Evolutionary conservation across 2,329 filamentous ascomycete species (phyloP).

Genomic region (Alternaria infectoria): DNA sequence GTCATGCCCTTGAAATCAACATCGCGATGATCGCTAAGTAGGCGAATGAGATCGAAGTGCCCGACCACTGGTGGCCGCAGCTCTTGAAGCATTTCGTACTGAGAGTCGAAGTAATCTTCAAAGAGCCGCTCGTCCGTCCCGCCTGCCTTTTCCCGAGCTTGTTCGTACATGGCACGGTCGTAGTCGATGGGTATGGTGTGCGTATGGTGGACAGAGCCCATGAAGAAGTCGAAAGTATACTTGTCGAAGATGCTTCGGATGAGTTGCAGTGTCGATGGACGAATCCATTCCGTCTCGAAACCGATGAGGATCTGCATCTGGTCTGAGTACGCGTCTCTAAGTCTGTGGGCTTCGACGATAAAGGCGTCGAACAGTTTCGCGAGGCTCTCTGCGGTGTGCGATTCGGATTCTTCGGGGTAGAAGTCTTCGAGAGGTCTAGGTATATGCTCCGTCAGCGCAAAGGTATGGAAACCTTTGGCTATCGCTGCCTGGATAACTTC

Average conservation of each 20-base stretch:
- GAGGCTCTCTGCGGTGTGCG: conserved; percentile 41
- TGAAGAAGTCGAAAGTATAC: conserved; percentile 81
- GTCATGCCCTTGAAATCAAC: conserved; percentile 64
- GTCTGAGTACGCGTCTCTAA: conserved; percentile 72
- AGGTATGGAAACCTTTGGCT: conserved; percentile 75
- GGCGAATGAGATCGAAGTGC: conserved; percentile 89
- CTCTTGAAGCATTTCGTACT: conserved; percentile 77
- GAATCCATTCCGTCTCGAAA: conserved; percentile 94
- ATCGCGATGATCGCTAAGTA: conserved; percentile 75
- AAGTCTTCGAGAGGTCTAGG: conserved; percentile 79
- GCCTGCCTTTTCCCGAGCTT: conserved; percentile 62
- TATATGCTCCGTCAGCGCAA: conserved; percentile 95
- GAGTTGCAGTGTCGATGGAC: conserved; percentile 66
- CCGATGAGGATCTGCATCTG: conserved; percentile 83
- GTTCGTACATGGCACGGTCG: conserved; percentile 69
- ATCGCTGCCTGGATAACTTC: conserved; percentile 83
- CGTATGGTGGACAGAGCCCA: conserved; percentile 92
- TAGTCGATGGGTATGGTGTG: conserved; percentile 89
- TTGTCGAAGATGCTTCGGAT: conserved; percentile 65
- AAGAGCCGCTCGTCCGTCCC: conserved; percentile 70
- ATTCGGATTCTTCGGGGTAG: conserved; percentile 83
- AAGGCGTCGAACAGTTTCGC: conserved; percentile 70
- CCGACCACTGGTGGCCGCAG: conserved; percentile 81
- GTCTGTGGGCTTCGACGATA: conserved; percentile 73
- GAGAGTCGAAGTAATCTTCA: conserved; percentile 85